Evolutionary conservation across 1,284 basidiomycete genomes (phyloP), one percentile per base, ranked within the genome.

Genomic region (Macrocybe sp.): DNA sequence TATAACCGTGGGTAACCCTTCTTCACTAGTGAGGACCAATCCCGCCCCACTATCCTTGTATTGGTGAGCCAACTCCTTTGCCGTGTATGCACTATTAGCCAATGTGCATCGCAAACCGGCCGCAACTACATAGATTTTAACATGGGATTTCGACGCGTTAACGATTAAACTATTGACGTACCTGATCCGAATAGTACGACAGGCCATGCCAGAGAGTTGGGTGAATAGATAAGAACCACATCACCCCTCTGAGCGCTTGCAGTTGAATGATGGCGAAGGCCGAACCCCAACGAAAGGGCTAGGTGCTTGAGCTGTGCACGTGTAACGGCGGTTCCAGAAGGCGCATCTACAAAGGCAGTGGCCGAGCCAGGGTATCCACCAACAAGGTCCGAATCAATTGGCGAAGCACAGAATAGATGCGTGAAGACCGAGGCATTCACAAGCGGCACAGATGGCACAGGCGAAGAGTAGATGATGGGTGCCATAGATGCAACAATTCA

Each of bases 301-400:
- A 81, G 64, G 14, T 74, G 63, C 45, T 74, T 75, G 16, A 86
- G 63, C 29, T 78, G 72, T 0, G 59, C 75, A 11, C 88, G 76
- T 0, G 83, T 74, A 28, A 91, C 53, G 2, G 70, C 69, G 0
- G 72, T 65, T 0, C 79, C 83, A 0, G 84, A 76, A 1, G 67
- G 62, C 0, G 82, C 83, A 55, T 92, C 88, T 46, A 89, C 73
- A 61, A 81, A 88, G 0, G 85, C 85, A 5, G 75, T 73, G 1
- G 64, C 54, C 2, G 64, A 55, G 0, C 60, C 71, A 1, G 71
- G 67, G 53, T 67, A 76, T 10, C 64, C 63, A 16, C 75, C 75
- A 30, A 79, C 62, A 37, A 62, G 56, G 8, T 55, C 52, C 2
- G 69, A 63, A 9, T 57, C 50, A 32, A 53, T 48, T 7, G 51